Conservation (phyloP, 2,329 filamentous ascomycete genomes). For the Neodidymelliopsis sp. region DNA sequence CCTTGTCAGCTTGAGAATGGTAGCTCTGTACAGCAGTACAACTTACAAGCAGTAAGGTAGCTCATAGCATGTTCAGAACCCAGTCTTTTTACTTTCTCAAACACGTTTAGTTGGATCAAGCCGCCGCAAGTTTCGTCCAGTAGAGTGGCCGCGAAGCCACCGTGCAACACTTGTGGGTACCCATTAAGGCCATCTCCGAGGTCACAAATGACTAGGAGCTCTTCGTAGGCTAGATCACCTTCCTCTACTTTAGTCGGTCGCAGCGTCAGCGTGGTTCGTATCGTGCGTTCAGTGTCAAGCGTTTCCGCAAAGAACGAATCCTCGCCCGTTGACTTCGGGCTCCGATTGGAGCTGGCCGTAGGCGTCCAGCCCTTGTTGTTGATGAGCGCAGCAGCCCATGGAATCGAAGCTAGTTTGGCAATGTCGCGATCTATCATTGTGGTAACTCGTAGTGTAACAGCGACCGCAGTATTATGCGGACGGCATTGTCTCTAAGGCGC, state of each 20-base stretch:
- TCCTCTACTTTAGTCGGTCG: slow-evolving; percentile 27
- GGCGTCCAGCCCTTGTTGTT: slow-evolving; percentile 51
- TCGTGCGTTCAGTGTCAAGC: slow-evolving; percentile 59
- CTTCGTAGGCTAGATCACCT: slow-evolving; percentile 34
- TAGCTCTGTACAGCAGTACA: no score
- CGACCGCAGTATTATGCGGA: background rate
- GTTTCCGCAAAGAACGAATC: slow-evolving; percentile 63
- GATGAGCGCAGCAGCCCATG: slow-evolving; percentile 60
- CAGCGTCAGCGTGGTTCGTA: slow-evolving; percentile 47
- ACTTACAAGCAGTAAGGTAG: slow-evolving; percentile 47
- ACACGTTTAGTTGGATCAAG: slow-evolving; percentile 52
- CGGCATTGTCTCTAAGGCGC: background rate
- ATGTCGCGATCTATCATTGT: slow-evolving; percentile 34
- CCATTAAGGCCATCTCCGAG: slow-evolving; percentile 64
- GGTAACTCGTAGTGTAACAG: slow-evolving; percentile 2
- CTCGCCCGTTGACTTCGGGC: slow-evolving; percentile 48
- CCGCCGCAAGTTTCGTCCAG: slow-evolving; percentile 66
- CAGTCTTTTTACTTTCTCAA: slow-evolving; percentile 8
- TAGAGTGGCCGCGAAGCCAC: slow-evolving; percentile 65
- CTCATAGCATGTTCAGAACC: slow-evolving; percentile 19
- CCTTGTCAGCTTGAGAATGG: slow-evolving; percentile 18
- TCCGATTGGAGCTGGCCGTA: slow-evolving; percentile 45
- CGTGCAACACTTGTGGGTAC: slow-evolving; percentile 61
- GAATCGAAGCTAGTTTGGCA: slow-evolving; percentile 46
- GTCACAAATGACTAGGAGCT: slow-evolving; percentile 51